phyloP scores from a whole-genome alignment of 2,329 filamentous ascomycete genomes.

The Nothomitra cinnamomea region DNA sequence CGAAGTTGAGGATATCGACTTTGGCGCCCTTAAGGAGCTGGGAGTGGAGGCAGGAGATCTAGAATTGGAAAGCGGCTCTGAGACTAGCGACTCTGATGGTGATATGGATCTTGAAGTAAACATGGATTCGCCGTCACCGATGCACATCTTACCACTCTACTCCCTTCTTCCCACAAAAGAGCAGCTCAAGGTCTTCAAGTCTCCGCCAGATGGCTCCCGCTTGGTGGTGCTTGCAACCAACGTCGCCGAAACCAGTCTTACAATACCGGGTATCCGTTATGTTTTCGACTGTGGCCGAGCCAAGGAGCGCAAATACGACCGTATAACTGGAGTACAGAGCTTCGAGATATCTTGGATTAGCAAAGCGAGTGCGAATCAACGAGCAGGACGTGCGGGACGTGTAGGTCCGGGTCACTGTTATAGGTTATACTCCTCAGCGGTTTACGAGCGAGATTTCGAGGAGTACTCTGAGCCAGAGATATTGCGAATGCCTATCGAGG shows the following conservation, averaged over 20 bases:
- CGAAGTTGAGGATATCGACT: slow-evolving; percentile 75
- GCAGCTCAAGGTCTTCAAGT: slow-evolving; percentile 79
- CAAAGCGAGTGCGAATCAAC: slow-evolving; percentile 85
- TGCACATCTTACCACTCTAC: slow-evolving; percentile 83
- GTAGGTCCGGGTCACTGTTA: slow-evolving; percentile 95
- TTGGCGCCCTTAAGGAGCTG: slow-evolving; percentile 41
- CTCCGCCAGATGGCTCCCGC: slow-evolving; percentile 64
- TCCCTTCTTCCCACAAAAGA: slow-evolving; percentile 81
- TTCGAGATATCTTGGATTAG: slow-evolving; percentile 95
- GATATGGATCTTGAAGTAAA: slow-evolving; percentile 47
- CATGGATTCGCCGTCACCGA: slow-evolving; percentile 42
- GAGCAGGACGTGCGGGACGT: slow-evolving; percentile 83
- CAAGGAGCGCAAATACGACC: slow-evolving; percentile 82
- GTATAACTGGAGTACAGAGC: slow-evolving; percentile 79
- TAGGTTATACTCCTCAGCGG: slow-evolving; percentile 79
- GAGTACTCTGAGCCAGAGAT: slow-evolving; percentile 82
- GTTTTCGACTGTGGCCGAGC: slow-evolving; percentile 89
- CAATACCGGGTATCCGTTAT: slow-evolving; percentile 86
- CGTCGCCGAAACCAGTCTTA: slow-evolving; percentile 91
- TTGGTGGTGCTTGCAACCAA: slow-evolving; percentile 88
- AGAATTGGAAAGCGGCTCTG: slow-evolving; percentile 35
- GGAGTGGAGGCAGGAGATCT: slow-evolving; percentile 27
- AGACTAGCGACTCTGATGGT: slow-evolving; percentile 40
- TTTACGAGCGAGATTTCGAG: slow-evolving; percentile 78
- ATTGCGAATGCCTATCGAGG: slow-evolving; percentile 78